These are phyloP conservation scores for Russula lepida DNA, from an alignment of 768 basidiomycete genomes.

Conservation along the genomic window DNA sequence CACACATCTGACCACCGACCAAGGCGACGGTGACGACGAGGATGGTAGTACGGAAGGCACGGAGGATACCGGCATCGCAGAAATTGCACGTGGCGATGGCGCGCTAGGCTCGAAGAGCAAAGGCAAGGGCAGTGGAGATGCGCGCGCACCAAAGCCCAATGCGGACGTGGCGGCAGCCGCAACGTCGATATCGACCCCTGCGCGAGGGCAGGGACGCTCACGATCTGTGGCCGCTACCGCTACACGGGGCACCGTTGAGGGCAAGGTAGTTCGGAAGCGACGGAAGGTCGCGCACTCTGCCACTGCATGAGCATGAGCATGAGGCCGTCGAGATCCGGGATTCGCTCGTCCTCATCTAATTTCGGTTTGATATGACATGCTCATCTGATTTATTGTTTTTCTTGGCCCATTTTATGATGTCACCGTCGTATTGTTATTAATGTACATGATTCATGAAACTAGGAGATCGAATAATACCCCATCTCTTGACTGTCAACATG, in stretches of 20 bases:
- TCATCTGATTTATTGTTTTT: too few species aligned
- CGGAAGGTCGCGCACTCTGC: not conserved
- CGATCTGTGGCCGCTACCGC: not conserved
- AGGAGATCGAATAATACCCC: too few species aligned
- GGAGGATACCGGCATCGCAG: slow-evolving; percentile 28
- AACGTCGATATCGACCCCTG: not conserved
- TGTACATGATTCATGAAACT: too few species aligned
- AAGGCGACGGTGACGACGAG: slow-evolving; percentile 22
- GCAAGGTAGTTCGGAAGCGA: slow-evolving; percentile 9
- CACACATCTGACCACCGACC: slow-evolving; percentile 19
- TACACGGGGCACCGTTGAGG: slow-evolving; percentile 6
- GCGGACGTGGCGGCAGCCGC: not conserved
- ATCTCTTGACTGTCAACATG: too few species aligned
- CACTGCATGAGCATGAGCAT: not conserved
- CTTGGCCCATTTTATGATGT: too few species aligned
- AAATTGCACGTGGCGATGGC: slow-evolving; percentile 24
- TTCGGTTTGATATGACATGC: too few species aligned
- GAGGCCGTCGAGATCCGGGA: not conserved
- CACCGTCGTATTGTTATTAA: too few species aligned
- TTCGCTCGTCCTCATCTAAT: too few species aligned
- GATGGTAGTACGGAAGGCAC: slow-evolving; percentile 25
- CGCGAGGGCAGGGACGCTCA: not conserved
- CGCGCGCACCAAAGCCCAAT: not conserved
- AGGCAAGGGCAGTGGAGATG: not conserved
- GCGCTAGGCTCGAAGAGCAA: slow-evolving; percentile 9